Conservation (phyloP, 805 yeast species). For the Cyberlindnera saturnus region DNA sequence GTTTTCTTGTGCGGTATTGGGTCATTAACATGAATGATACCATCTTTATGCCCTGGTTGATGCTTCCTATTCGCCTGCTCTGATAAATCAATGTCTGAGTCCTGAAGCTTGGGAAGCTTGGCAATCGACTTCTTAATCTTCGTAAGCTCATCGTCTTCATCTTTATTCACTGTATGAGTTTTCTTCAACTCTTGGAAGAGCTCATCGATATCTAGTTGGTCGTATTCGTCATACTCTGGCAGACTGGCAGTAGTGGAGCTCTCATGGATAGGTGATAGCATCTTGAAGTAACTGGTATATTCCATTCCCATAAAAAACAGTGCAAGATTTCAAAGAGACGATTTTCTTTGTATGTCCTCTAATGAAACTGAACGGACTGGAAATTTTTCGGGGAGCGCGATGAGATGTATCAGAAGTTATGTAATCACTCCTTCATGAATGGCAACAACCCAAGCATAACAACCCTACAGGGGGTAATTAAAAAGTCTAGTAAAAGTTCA, state of each 20-base stretch:
- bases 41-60: slow-evolving; percentile 8
- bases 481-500: too few relatives aligned
- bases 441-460: too few relatives aligned
- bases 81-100: slow-evolving; percentile 5
- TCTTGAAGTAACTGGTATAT: too few relatives aligned
- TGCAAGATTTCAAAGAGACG: too few relatives aligned
- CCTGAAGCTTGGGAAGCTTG: slow-evolving; percentile 34
- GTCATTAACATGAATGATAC: slow-evolving; percentile 37
- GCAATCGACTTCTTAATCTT: slow-evolving; percentile 30
- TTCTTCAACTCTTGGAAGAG: slow-evolving; percentile 27
- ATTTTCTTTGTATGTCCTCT: too few relatives aligned
- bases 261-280: slow-evolving; percentile 12
- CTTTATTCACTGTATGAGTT: slow-evolving; percentile 6
- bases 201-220: slow-evolving; percentile 25
- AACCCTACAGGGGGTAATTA: too few relatives aligned
- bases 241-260: slow-evolving; percentile 5
- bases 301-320: too few relatives aligned
- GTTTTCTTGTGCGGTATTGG: slow-evolving; percentile 29
- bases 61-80: slow-evolving; percentile 7
- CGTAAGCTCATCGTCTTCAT: slow-evolving; percentile 25
- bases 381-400: too few relatives aligned
- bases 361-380: too few relatives aligned
- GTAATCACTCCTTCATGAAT: too few relatives aligned
- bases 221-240: slow-evolving; percentile 10
- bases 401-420: too few relatives aligned